Percentiles rank a stretch among this genome's conserved stretches.
Conservation (phyloP, 805 yeast species). For the Candida boidinii region DNA sequence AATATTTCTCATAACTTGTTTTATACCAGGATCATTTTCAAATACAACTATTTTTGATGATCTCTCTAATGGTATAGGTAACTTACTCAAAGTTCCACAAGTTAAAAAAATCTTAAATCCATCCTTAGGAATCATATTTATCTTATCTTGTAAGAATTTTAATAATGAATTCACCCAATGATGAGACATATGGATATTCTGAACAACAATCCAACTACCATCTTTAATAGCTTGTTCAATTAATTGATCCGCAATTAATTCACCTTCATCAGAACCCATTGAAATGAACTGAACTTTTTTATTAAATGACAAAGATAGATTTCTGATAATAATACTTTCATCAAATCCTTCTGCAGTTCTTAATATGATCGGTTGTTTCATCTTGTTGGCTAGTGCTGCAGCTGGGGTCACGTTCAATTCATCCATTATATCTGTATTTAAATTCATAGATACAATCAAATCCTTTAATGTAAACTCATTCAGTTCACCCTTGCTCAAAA, state of each 20-base stretch:
- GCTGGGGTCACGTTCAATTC: too few relatives aligned
- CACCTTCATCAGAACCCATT: slow-evolving; percentile 69
- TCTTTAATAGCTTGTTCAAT: slow-evolving; percentile 33
- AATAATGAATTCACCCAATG: slow-evolving; percentile 52
- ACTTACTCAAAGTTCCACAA: slow-evolving; percentile 35
- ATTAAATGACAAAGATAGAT: slow-evolving; percentile 27
- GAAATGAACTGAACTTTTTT: slow-evolving; percentile 39
- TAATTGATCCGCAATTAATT: slow-evolving; percentile 46
- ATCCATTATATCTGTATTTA: too few relatives aligned
- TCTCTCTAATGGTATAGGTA: slow-evolving; percentile 51
- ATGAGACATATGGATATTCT: slow-evolving; percentile 70
- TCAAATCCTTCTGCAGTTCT: slow-evolving; percentile 60
- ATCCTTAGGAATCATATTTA: slow-evolving; percentile 18
- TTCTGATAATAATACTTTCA: slow-evolving; percentile 46
- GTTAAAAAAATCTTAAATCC: slow-evolving; percentile 59
- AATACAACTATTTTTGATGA: slow-evolving; percentile 46
- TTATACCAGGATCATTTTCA: slow-evolving; percentile 59
- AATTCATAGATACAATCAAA: too few relatives aligned
- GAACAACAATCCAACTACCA: slow-evolving; percentile 69
- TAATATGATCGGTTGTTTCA: slow-evolving; percentile 39
- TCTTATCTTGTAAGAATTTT: too few relatives aligned
- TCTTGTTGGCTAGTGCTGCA: too few relatives aligned
- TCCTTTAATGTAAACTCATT: too few relatives aligned
- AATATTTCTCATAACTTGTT: slow-evolving; percentile 31
- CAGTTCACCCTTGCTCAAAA: too few relatives aligned